These are phyloP conservation scores for Nakazawaea wyomingensis DNA, from an alignment of 805 yeast species.

Conservation along the genomic window DNA sequence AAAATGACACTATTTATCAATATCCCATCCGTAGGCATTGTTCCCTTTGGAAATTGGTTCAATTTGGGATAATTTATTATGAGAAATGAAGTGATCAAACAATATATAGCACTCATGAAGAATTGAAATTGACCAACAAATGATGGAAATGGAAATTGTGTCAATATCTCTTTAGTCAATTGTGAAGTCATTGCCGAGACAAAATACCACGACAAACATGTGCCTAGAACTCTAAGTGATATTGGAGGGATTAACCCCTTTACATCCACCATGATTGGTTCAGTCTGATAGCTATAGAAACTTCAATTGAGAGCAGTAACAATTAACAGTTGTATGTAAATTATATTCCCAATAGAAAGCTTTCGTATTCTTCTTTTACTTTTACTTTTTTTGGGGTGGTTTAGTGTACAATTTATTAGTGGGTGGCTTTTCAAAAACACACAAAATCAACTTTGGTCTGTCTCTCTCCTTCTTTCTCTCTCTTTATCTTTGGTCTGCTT, in stretches of 20 bases:
- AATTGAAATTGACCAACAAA: constrained; percentile 65
- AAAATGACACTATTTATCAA: constrained; percentile 33
- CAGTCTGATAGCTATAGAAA: no score
- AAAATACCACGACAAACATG: constrained; percentile 56
- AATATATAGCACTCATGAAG: constrained; percentile 37
- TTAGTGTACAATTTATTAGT: no score
- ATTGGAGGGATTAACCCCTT: constrained; percentile 25
- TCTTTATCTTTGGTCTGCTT: no score
- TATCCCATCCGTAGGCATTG: constrained; percentile 38
- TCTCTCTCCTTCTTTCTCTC: no score
- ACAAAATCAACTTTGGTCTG: no score
- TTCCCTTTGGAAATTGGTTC: constrained; percentile 46
- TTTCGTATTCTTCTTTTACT: not conserved
- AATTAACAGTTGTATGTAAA: no score
- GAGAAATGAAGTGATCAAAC: constrained; percentile 32
- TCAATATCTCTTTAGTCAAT: constrained; percentile 50
- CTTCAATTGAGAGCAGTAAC: no score
- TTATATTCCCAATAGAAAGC: no score
- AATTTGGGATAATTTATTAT: constrained; percentile 28
- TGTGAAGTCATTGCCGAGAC: constrained; percentile 63
- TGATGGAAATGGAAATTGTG: constrained; percentile 53
- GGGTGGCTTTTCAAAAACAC: no score
- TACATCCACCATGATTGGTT: not conserved
- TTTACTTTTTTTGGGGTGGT: no score
- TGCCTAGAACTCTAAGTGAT: constrained; percentile 31